Evolutionary conservation across 768 basidiomycete species (phyloP), one percentile per base, ranked within the genome.

Genomic region (Cantharellus cinnabarinus): DNA sequence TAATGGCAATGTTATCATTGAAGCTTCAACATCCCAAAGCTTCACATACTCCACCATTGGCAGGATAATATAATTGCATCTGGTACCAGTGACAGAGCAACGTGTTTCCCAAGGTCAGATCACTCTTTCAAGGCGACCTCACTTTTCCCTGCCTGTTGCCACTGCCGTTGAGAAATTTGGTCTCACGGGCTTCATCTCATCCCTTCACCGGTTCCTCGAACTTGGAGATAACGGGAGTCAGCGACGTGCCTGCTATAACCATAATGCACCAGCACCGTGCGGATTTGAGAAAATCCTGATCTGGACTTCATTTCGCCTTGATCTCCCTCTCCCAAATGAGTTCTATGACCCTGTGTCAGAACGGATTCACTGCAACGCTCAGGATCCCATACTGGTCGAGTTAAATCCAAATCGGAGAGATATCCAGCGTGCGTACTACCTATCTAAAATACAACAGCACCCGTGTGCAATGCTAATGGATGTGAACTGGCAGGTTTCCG

Each of bases 21-120:
- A 7, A 4, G 60, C 54, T 75, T 74, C 63, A 73, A 75, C 51
- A 65, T 76, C n/a, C 73, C 73, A 0, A 76, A 76, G 61, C 62
- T 76, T 1, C 74, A 75, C 58, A 67, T 62, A 10, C 60, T 68
- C 1, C 44, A 38, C 1, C 75, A 76, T 59, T 75, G 74, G 60
- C 10, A 60, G 1, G 5, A 58, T 1, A 42, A 58, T 4, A 75
- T 76, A 62, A 54, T 62, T 35, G 52, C 58, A 3, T 64, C 66
- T 42, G 75, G 76, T 2, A 66, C 71, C 0, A 64, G 69, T 0
- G 72, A n/a, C n/a, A n/a, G n/a, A n/a, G n/a, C n/a, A n/a, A n/a
- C n/a, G n/a, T n/a, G n/a, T n/a, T n/a, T n/a, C n/a, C n/a, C n/a
- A n/a, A n/a, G n/a, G n/a, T n/a, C n/a, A n/a, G n/a, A n/a, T n/a